These are phyloP conservation scores for Niveomyces coronatus DNA, from an alignment of 2,329 filamentous ascomycete genomes.

Conservation along the genomic window DNA sequence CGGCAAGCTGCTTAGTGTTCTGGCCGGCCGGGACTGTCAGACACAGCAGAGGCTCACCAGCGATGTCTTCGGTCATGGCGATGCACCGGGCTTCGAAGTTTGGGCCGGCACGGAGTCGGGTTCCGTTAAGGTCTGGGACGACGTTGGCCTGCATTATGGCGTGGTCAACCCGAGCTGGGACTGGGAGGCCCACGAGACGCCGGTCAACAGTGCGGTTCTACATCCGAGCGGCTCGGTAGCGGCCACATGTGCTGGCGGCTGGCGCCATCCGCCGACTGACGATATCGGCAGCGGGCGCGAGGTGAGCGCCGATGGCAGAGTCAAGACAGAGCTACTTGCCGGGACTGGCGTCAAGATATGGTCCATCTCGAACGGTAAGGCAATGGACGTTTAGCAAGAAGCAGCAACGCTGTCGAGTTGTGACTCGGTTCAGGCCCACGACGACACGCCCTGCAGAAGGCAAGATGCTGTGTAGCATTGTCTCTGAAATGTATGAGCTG, in stretches of 20 bases:
- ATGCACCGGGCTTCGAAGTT: constrained; percentile 41
- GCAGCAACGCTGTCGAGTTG: too few species aligned
- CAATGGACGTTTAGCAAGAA: too few species aligned
- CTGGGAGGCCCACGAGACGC: constrained; percentile 37
- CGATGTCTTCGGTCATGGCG: constrained; percentile 38
- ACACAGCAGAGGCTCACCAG: constrained; percentile 47
- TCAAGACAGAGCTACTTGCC: constrained; percentile 1
- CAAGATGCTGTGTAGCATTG: too few species aligned
- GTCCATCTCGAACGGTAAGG: constrained; percentile 2
- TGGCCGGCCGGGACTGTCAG: constrained; percentile 37
- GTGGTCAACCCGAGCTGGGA: constrained; percentile 34
- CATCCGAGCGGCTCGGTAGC: constrained; percentile 45
- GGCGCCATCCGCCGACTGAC: constrained; percentile 26
- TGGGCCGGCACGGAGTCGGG: constrained; percentile 51
- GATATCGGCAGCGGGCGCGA: neutral
- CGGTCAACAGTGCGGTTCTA: constrained; percentile 39
- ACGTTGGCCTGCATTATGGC: constrained; percentile 38
- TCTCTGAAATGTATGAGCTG: too few species aligned
- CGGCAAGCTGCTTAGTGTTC: constrained; percentile 43
- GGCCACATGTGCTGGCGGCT: constrained; percentile 47
- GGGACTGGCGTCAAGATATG: constrained; percentile 7
- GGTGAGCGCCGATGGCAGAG: neutral
- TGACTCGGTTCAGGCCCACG: too few species aligned
- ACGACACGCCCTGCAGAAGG: too few species aligned
- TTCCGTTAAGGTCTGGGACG: constrained; percentile 47